Evolutionary conservation across 1,284 basidiomycete species (phyloP), one percentile per base, ranked within the genome.

Genomic region (Salmacisia buchloeana): DNA sequence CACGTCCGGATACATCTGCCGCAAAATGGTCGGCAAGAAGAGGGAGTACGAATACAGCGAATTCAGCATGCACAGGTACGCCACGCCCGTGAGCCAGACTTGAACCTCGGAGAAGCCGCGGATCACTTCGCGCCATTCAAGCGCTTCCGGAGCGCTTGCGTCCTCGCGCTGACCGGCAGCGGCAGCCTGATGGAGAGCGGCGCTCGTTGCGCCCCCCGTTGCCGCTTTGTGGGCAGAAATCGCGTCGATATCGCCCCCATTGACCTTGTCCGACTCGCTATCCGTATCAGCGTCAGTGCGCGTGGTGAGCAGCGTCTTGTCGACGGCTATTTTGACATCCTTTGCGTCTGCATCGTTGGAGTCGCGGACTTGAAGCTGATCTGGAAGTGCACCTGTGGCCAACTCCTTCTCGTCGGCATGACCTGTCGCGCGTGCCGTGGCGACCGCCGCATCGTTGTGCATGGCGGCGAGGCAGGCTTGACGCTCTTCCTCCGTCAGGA

Each of bases 201-300:
- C n/a, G n/a, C n/a, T n/a, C n/a, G n/a, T 31, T 31, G 49, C 49
- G 49, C 49, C 49, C 3, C 29, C 49, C 31, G 49, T 31, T 31
- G 49, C 49, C 9, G 49, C 25, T 15, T 9, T n/a, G 49, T 33
- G 13, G 29, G n/a, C n/a, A n/a, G n/a, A 87, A 89, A 82, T 91
- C 89, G 63, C 90, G 85, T 79, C 90, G 89, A 89, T 89, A 91
- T 81, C 90, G 84, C 72, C 89, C 85, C 89, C 89, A 91, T 73
- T 86, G 87, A 81, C 90, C 82, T 84, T 91, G 91, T 84, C 91
- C 89, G 72, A n/a, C n/a, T n/a, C n/a, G n/a, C n/a, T n/a, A n/a
- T n/a, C n/a, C n/a, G n/a, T n/a, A n/a, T n/a, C n/a, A n/a, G n/a
- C n/a, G n/a, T n/a, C n/a, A n/a, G n/a, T n/a, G n/a, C n/a, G n/a